Conservation (phyloP, 2,329 filamentous ascomycete species). For the Pyrenochaeta sp. region DNA sequence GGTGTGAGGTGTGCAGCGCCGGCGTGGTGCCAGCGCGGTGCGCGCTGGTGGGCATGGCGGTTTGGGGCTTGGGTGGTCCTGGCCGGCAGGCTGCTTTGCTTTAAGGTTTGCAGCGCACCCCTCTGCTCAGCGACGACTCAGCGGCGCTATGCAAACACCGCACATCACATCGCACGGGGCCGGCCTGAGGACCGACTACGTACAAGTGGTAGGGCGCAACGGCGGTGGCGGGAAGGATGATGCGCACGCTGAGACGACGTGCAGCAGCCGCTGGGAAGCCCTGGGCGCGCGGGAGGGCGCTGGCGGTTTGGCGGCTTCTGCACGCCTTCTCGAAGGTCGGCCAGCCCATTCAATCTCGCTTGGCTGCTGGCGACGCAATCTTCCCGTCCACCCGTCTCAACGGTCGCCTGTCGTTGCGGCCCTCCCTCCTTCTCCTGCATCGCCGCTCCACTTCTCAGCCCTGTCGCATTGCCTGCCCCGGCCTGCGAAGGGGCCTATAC, state of each 20-base stretch:
- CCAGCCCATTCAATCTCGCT: conserved; percentile 22
- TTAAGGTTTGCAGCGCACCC: conserved; percentile 10
- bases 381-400: conserved; percentile 35
- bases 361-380: conserved; percentile 21
- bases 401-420: conserved; percentile 27
- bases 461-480: conserved; percentile 22
- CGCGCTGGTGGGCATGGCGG: too few relatives aligned
- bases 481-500: conserved; percentile 34
- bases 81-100: too few relatives aligned
- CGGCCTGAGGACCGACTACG: too few relatives aligned
- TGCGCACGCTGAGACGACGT: conserved; percentile 22
- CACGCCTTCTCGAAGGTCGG: conserved; percentile 20
- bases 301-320: conserved; percentile 13
- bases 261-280: conserved; percentile 23
- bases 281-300: conserved; percentile 6
- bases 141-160: background rate
- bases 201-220: conserved; percentile 1
- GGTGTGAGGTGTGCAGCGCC: too few relatives aligned
- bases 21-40: too few relatives aligned
- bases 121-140: background rate
- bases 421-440: too few relatives aligned
- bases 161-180: too few relatives aligned
- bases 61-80: too few relatives aligned
- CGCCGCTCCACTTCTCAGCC: conserved; percentile 16
- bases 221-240: conserved; percentile 26